Evolutionary conservation across 441 rosid genomes (phyloP).

Genomic region (Flueggea neowawraea): DNA sequence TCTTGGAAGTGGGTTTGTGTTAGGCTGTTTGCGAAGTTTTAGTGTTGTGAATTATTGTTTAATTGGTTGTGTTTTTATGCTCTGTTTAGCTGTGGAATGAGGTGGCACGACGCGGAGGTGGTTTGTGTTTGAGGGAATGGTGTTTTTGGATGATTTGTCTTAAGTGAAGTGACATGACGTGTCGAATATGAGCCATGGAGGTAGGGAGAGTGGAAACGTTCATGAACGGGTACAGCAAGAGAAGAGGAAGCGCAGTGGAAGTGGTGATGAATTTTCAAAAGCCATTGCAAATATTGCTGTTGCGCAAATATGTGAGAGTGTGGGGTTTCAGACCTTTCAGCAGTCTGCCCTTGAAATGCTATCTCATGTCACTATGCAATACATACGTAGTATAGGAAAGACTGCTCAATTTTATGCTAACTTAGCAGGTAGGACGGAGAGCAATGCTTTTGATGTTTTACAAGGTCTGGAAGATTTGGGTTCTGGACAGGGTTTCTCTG

Average conservation of each 20-base stretch:
- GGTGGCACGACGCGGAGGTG: neutral
- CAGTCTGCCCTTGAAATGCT: slow-evolving; percentile 73
- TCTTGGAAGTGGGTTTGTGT: too few species aligned
- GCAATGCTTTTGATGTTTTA: slow-evolving; percentile 64
- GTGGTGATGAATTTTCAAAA: slow-evolving; percentile 46
- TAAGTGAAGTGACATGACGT: slow-evolving; percentile 57
- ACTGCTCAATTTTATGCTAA: slow-evolving; percentile 51
- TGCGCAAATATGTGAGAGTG: slow-evolving; percentile 68
- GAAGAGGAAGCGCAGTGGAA: slow-evolving; percentile 26
- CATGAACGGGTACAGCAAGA: slow-evolving; percentile 28
- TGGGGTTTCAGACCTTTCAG: slow-evolving; percentile 76
- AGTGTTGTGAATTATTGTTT: too few species aligned
- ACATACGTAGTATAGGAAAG: slow-evolving; percentile 54
- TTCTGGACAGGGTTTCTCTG: slow-evolving; percentile 50
- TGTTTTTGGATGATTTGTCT: slow-evolving; percentile 19
- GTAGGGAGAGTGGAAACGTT: slow-evolving; percentile 64
- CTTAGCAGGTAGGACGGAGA: slow-evolving; percentile 63
- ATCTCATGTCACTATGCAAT: slow-evolving; percentile 52
- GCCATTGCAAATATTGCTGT: slow-evolving; percentile 69
- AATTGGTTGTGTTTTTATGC: too few species aligned
- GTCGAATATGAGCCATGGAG: slow-evolving; percentile 96
- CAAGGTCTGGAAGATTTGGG: slow-evolving; percentile 77
- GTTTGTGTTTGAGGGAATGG: slow-evolving; percentile 29
- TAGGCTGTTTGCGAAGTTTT: too few species aligned
- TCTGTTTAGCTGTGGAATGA: too few species aligned